Conservation (phyloP, 2,329 filamentous ascomycete genomes). For the Verticillium nubilum region DNA sequence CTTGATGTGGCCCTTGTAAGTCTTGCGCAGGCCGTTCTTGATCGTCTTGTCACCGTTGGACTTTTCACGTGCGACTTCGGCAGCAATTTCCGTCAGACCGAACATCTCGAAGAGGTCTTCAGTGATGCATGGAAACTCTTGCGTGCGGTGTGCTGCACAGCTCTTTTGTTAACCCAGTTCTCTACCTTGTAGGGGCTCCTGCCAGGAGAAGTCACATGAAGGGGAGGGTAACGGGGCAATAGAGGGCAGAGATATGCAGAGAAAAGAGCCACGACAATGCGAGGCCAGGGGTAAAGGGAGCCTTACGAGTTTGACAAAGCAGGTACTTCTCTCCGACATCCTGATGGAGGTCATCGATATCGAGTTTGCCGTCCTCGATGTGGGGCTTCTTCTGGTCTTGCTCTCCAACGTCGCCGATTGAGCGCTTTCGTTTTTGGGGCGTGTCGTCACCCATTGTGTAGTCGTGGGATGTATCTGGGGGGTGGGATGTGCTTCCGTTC, state of each 20-base stretch:
- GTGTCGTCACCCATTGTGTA: conserved; percentile 43
- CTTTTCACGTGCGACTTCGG: conserved; percentile 57
- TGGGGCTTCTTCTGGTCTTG: conserved; percentile 58
- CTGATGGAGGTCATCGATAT: conserved; percentile 59
- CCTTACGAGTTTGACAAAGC: conserved; percentile 62
- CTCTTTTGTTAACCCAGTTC: conserved; percentile 38
- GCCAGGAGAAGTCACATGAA: conserved; percentile 5
- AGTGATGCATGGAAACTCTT: conserved; percentile 41
- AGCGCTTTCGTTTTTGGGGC: conserved; percentile 57
- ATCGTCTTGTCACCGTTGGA: conserved; percentile 56
- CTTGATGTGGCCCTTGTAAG: conserved; percentile 65
- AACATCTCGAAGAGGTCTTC: conserved; percentile 57
- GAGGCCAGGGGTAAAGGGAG: conserved; percentile 36
- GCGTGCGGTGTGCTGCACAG: conserved; percentile 38
- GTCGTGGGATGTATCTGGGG: conserved; percentile 36
- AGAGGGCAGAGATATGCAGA: not conserved
- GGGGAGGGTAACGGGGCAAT: not conserved
- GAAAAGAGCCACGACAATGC: conserved; percentile 19
- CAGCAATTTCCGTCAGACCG: conserved; percentile 49
- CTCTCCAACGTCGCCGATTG: conserved; percentile 49
- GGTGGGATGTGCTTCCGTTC: conserved; percentile 45
- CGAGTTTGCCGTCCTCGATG: conserved; percentile 54
- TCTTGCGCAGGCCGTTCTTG: conserved; percentile 56
- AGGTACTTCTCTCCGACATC: conserved; percentile 64
- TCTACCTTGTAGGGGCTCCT: conserved; percentile 17